Conservation (phyloP, 1,284 basidiomycete genomes). For the Salmacisia buchloeana region DNA sequence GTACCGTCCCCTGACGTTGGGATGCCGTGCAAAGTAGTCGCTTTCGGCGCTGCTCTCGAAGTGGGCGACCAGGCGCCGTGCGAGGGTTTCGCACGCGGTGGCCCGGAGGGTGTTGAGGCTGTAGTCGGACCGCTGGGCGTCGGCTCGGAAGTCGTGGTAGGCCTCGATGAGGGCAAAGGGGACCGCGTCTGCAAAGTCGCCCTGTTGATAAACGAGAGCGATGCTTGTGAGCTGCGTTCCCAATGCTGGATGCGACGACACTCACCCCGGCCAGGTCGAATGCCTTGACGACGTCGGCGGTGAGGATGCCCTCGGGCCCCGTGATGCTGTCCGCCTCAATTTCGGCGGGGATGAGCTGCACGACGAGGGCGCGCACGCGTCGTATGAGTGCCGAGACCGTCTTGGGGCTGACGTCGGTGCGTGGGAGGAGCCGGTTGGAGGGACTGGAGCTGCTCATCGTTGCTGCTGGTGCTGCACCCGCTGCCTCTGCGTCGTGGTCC, state of each 20-base stretch:
- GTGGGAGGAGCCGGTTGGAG: not conserved
- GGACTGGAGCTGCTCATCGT: not conserved
- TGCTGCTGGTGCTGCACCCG: not conserved
- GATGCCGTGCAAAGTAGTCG: not conserved
- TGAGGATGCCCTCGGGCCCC: conserved; percentile 28
- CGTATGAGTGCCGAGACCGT: conserved; percentile 32
- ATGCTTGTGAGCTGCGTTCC: not conserved
- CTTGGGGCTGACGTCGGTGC: conserved; percentile 16
- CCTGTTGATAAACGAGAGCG: not conserved
- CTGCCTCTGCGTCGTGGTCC: not conserved
- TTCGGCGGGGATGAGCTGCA: conserved; percentile 29
- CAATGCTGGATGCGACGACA: not conserved
- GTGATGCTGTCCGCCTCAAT: conserved; percentile 31
- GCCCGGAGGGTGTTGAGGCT: conserved; percentile 13
- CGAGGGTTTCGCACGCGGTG: conserved; percentile 32
- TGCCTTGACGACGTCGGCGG: conserved; percentile 21
- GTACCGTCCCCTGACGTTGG: conserved; percentile 3
- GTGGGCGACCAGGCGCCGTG: conserved; percentile 29
- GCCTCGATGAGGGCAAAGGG: conserved; percentile 36
- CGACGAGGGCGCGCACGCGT: conserved; percentile 26
- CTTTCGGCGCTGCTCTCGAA: conserved; percentile 21
- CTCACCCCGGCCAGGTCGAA: conserved; percentile 23
- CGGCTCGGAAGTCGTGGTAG: not conserved
- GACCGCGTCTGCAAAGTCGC: conserved; percentile 35
- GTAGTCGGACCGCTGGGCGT: conserved; percentile 7